These are phyloP conservation scores for Tanacetum coccineum DNA, from an alignment of 129 eudicot species.

Conservation along the genomic window DNA sequence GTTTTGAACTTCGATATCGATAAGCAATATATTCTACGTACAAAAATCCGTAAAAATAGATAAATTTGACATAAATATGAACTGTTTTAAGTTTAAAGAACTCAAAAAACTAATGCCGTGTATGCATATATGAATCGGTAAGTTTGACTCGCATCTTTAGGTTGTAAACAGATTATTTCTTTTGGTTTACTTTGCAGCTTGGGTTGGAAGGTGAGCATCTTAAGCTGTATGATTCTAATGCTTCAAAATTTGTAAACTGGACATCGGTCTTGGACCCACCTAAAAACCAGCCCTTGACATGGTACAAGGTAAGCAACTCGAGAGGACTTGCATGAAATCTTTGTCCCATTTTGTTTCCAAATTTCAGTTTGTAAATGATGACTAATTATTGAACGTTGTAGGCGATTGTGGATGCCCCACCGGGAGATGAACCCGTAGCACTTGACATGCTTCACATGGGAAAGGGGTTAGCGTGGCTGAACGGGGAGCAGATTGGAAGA, in stretches of 20 bases:
- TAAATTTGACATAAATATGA: neutral
- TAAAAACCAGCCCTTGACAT: slow-evolving; percentile 84
- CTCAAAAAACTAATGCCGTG: neutral
- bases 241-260: slow-evolving; percentile 55
- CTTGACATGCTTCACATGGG: slow-evolving; percentile 97
- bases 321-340: neutral
- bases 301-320: slow-evolving; percentile 81
- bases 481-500: slow-evolving; percentile 89
- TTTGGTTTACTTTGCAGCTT: slow-evolving; percentile 39
- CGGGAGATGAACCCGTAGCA: slow-evolving; percentile 80
- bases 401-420: slow-evolving; percentile 76
- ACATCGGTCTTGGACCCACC: slow-evolving; percentile 58
- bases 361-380: neutral
- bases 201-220: slow-evolving; percentile 81
- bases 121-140: neutral
- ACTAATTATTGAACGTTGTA: slow-evolving; percentile 27
- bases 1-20: neutral
- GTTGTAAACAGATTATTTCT: too few species aligned
- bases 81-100: neutral
- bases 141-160: too few species aligned
- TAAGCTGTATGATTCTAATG: slow-evolving; percentile 43
- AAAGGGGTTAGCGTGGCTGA: slow-evolving; percentile 92
- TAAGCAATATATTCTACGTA: neutral
- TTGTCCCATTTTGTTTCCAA: neutral
- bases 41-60: neutral